Percentiles rank a stretch among this genome's conserved stretches.
Evolutionary conservation across 1,284 basidiomycete species (phyloP).

Genomic region (Cryptococcus sp.): DNA sequence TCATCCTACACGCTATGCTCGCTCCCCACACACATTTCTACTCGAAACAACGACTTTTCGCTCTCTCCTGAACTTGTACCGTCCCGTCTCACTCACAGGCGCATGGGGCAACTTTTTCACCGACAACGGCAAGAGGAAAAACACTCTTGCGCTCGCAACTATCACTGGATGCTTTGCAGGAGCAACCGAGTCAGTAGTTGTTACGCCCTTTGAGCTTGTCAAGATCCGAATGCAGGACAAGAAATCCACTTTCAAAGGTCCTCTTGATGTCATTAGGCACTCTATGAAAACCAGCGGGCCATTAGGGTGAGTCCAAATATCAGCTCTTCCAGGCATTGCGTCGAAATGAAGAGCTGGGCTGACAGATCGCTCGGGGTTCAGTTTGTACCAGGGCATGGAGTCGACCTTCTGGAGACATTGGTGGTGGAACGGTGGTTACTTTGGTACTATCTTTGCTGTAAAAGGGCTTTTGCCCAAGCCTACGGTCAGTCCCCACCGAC

Average conservation of each 20-base stretch:
- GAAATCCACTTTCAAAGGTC: constrained; percentile 80
- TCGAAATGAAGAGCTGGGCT: not conserved
- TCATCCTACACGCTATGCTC: too few relatives aligned
- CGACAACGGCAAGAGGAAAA: constrained; percentile 68
- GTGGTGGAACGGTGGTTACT: constrained; percentile 85
- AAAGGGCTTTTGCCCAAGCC: constrained; percentile 77
- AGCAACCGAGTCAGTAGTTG: constrained; percentile 86
- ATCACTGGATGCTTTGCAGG: constrained; percentile 91
- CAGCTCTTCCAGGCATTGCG: not conserved
- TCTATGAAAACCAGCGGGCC: constrained; percentile 74
- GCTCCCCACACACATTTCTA: too few relatives aligned
- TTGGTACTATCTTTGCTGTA: constrained; percentile 85
- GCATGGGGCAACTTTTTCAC: constrained; percentile 79
- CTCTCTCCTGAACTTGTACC: not conserved
- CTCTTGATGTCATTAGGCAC: constrained; percentile 83
- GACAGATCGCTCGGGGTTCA: constrained; percentile 2
- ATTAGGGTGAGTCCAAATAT: constrained; percentile 67
- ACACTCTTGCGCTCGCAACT: constrained; percentile 83
- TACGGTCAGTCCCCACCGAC: constrained; percentile 58
- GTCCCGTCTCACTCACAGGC: constrained; percentile 68
- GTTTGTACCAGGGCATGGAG: constrained; percentile 75
- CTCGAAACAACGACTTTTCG: too few relatives aligned
- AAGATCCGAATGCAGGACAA: constrained; percentile 96
- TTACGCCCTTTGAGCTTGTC: constrained; percentile 93
- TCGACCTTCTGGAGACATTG: constrained; percentile 93